Evolutionary conservation across 805 yeast genomes (phyloP), one percentile per base, ranked within the genome.

Genomic region (Wickerhamomyces xylosicus): DNA sequence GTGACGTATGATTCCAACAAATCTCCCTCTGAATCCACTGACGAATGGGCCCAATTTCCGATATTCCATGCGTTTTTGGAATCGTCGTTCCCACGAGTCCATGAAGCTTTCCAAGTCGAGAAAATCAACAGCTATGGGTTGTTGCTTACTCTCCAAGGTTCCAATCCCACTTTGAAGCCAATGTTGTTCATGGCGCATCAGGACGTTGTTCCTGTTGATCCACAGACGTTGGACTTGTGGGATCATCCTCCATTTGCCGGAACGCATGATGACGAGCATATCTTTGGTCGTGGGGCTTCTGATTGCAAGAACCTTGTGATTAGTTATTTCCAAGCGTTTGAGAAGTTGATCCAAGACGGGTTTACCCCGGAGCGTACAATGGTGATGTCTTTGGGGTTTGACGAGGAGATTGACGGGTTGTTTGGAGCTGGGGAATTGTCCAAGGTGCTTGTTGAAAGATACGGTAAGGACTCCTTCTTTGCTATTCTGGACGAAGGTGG

Each of bases 141-240:
- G 39, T 64, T 85, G 2, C 69, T 64, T 53, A 77, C 83, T 15
- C 73, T 84, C 72, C 52, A 67, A 42, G 92, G 94, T 5, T 54
- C 71, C 5, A 51, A 71, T 36, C 31, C 48, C 10, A 41, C 54
- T 3, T 60, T 78, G 45, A 77, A 79, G 54, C 94, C 95, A 13
- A 47, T 78, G 20, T 52, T 85, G 58, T 62, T 83, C 37, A 73
- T 81, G 50, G 89, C 90, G 1, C 95, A 85, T 54, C 81, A 74
- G 56, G 94, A 84, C 51, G 85, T 79, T 4, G 95, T 85, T 19
- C 94, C 95, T 1, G 80, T 82, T 9, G 82, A 77, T 48, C 54
- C 58, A 13, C 71, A 68, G 22, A 75, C 86, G 0, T 57, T 66
- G 38, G 57, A 53, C 20, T 63, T 72, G 40, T 85, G 94, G 94